Conservation (phyloP, 1,139 yeast species). For the Candida albicans region DNA sequence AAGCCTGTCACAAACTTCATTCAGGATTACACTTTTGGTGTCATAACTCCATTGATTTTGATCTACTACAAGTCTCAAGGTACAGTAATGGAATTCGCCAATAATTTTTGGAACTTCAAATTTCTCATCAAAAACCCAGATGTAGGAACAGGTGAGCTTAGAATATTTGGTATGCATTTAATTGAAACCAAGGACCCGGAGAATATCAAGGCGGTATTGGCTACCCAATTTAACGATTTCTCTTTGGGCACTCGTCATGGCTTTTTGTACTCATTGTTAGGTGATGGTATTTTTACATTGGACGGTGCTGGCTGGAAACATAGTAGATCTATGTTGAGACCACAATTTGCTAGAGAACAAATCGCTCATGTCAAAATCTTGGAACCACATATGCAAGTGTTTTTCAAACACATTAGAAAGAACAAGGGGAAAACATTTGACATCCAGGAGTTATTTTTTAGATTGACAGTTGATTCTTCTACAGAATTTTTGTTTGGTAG, state of each 20-base stretch:
- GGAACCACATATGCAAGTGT: conserved; percentile 45
- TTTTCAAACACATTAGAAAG: conserved; percentile 30
- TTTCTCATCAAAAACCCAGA: neutral
- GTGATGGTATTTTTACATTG: conserved; percentile 59
- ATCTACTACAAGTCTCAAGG: conserved; percentile 24
- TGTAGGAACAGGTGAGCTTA: conserved; percentile 30
- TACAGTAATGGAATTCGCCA: conserved; percentile 21
- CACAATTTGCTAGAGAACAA: conserved; percentile 55
- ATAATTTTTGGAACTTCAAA: conserved; percentile 14
- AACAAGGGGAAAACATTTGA: conserved; percentile 27
- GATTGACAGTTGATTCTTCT: conserved; percentile 56
- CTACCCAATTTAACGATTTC: conserved; percentile 52
- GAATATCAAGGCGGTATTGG: conserved; percentile 37
- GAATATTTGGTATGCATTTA: conserved; percentile 28
- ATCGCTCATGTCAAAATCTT: conserved; percentile 45
- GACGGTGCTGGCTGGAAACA: conserved; percentile 60
- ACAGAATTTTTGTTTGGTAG: conserved; percentile 62
- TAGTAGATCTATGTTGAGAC: conserved; percentile 54
- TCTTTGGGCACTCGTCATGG: conserved; percentile 48
- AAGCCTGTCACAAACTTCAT: conserved; percentile 14
- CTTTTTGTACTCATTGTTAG: conserved; percentile 45
- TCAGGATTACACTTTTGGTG: conserved; percentile 25
- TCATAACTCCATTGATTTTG: conserved; percentile 17
- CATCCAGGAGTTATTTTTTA: conserved; percentile 40
- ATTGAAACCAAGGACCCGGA: conserved; percentile 30